Conservation (phyloP, 306 rosid species). For the Quercus aquifolioides region DNA sequence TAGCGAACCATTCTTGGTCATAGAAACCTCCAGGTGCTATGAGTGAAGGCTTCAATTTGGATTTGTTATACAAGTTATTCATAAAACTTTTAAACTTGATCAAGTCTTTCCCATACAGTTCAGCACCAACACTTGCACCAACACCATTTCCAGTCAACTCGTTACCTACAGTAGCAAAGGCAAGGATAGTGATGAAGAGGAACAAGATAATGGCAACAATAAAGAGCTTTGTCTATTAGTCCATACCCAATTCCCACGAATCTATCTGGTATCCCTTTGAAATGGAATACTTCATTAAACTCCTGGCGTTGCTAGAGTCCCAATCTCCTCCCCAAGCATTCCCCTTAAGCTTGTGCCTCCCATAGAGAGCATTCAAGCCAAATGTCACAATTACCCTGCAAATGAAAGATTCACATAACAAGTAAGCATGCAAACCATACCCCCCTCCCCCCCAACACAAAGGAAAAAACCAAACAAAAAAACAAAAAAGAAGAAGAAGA, state of each 20-base stretch:
- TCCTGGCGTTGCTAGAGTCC: conserved; percentile 64
- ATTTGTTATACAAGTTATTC: conserved; percentile 40
- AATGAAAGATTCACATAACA: conserved; percentile 13
- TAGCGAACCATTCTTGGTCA: conserved; percentile 63
- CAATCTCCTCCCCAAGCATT: conserved; percentile 81
- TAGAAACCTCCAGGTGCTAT: conserved; percentile 95
- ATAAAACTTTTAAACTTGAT: conserved; percentile 54
- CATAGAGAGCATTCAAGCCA: conserved; percentile 87
- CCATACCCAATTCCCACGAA: conserved; percentile 95
- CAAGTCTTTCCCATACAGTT: conserved; percentile 83
- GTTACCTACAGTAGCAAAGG: conserved; percentile 54
- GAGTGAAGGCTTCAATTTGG: conserved; percentile 54
- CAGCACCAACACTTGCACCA: conserved; percentile 74
- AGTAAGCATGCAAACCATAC: not conserved
- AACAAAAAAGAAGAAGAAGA: not conserved
- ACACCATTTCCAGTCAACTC: conserved; percentile 86
- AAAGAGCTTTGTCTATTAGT: conserved; percentile 19
- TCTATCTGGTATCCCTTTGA: conserved; percentile 70
- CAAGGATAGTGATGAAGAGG: conserved; percentile 23
- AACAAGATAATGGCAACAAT: conserved; percentile 1
- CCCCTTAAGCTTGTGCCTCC: conserved; percentile 52
- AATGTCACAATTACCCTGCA: conserved; percentile 77
- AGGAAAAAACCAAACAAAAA: not conserved
- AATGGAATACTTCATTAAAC: conserved; percentile 66
- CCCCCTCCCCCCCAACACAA: not conserved